Conservation (phyloP, 345 rosid species). For the Linum trigynum region DNA sequence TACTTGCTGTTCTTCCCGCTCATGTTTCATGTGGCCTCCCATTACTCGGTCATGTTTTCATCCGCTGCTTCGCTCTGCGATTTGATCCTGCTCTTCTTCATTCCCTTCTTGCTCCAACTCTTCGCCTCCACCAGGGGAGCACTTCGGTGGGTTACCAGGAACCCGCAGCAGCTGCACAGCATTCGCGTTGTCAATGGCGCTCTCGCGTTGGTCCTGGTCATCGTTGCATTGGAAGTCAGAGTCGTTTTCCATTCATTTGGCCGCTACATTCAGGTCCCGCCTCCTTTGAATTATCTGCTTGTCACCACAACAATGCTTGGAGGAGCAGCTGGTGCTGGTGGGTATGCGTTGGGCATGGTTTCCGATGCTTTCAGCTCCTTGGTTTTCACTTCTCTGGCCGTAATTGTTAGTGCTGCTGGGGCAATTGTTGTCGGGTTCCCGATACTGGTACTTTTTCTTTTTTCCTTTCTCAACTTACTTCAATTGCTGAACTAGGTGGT, state of each 20-base stretch:
- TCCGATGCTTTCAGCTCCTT: conserved; percentile 70
- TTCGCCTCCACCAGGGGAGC: conserved; percentile 93
- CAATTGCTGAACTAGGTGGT: not conserved
- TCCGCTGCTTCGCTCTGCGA: conserved; percentile 67
- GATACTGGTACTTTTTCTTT: conserved; percentile 46
- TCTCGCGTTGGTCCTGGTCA: conserved; percentile 66
- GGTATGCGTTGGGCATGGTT: conserved; percentile 76
- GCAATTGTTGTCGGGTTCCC: conserved; percentile 96
- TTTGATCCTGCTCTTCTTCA: conserved; percentile 72
- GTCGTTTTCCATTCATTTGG: conserved; percentile 95
- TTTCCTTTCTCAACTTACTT: not conserved
- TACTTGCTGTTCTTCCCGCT: conserved; percentile 76
- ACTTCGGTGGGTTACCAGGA: conserved; percentile 88
- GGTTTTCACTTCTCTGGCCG: conserved; percentile 72
- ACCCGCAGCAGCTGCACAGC: conserved; percentile 56
- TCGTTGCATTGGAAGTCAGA: conserved; percentile 85
- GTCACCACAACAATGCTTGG: conserved; percentile 89
- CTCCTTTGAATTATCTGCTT: conserved; percentile 76
- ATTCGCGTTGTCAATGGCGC: conserved; percentile 85
- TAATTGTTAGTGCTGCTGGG: conserved; percentile 79
- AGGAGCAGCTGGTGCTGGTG: conserved; percentile 84
- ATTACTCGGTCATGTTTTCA: conserved; percentile 60
- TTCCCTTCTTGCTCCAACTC: conserved; percentile 81
- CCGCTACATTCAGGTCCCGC: conserved; percentile 88
- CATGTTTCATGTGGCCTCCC: conserved; percentile 76